These are phyloP conservation scores for Bothriochloa decipiens DNA, from an alignment of 176 grass and related monocot species.

Conservation along the genomic window DNA sequence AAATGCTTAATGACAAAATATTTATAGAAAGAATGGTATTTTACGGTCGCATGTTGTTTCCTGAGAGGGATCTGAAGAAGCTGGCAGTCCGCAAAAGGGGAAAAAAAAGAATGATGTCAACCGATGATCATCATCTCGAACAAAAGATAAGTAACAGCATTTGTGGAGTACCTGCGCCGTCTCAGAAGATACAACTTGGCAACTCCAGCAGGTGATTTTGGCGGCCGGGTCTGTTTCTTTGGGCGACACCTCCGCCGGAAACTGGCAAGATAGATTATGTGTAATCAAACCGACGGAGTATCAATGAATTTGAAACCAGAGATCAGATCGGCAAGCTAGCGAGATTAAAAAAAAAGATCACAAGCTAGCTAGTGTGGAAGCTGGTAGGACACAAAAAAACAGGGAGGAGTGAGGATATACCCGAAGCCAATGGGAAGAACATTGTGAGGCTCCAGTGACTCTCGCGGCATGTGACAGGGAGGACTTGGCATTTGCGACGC, in stretches of 20 bases:
- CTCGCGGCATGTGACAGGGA: not conserved
- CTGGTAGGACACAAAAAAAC: too few relatives aligned
- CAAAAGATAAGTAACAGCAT: not conserved
- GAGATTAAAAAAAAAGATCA: too few relatives aligned
- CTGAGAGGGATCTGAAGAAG: constrained; percentile 3
- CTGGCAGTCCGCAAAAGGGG: not conserved
- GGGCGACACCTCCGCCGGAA: not conserved
- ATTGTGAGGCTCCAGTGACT: not conserved
- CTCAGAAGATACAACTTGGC: not conserved
- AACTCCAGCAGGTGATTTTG: not conserved
- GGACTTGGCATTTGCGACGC: too few relatives aligned
- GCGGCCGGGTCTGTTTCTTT: not conserved
- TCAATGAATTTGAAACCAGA: not conserved
- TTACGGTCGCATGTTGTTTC: not conserved
- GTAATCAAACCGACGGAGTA: not conserved
- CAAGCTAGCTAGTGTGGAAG: not conserved
- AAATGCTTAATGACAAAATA: not conserved
- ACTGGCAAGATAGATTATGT: not conserved
- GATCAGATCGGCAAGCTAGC: not conserved
- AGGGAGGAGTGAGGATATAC: not conserved
- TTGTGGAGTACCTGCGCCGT: not conserved
- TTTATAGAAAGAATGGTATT: not conserved
- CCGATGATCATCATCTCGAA: not conserved
- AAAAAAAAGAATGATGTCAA: not conserved
- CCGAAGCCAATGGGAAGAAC: constrained; percentile 12